Percentiles rank a stretch among this genome's conserved stretches.
phyloP scores from a whole-genome alignment of 176 grass and related monocot species.

The Bolboschoenus planiculmis region DNA sequence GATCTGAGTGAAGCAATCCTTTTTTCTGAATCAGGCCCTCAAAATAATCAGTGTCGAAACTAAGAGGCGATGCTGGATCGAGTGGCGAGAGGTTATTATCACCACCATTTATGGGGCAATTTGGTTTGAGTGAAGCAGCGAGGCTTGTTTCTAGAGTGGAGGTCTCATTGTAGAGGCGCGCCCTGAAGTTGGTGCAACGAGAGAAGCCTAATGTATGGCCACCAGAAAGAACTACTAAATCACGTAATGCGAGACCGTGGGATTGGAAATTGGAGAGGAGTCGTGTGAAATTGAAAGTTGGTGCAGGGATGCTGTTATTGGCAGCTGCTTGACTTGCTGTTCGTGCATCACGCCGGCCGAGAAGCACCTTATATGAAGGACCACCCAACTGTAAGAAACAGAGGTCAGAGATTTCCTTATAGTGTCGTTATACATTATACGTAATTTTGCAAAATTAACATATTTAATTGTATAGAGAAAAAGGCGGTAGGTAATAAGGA shows the following conservation, averaged over 20 bases:
- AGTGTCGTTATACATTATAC: background rate
- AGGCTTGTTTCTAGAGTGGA: constrained; percentile 19
- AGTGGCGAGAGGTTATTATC: constrained; percentile 29
- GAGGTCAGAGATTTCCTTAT: background rate
- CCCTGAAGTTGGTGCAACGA: constrained; percentile 30
- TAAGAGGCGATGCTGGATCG: background rate
- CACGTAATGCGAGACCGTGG: constrained; percentile 24
- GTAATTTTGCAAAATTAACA: background rate
- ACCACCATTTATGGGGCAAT: constrained; percentile 27
- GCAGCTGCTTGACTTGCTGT: constrained; percentile 27
- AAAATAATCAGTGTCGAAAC: constrained; percentile 32
- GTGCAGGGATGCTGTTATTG: constrained; percentile 30
- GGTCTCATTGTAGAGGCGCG: constrained; percentile 36
- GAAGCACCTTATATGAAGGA: constrained; percentile 24
- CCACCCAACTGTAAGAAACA: constrained; percentile 26
- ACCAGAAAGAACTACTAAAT: constrained; percentile 34
- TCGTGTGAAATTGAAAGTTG: constrained; percentile 11
- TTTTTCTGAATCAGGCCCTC: constrained; percentile 28
- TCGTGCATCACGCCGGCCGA: constrained; percentile 28
- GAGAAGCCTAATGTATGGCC: constrained; percentile 35
- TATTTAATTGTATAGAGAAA: background rate
- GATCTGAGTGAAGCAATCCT: constrained; percentile 42
- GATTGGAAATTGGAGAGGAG: constrained; percentile 34
- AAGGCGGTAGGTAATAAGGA: background rate
- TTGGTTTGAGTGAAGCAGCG: constrained; percentile 6